phyloP scores from a whole-genome alignment of 306 rosid genomes.

The Luffa aegyptiaca region DNA sequence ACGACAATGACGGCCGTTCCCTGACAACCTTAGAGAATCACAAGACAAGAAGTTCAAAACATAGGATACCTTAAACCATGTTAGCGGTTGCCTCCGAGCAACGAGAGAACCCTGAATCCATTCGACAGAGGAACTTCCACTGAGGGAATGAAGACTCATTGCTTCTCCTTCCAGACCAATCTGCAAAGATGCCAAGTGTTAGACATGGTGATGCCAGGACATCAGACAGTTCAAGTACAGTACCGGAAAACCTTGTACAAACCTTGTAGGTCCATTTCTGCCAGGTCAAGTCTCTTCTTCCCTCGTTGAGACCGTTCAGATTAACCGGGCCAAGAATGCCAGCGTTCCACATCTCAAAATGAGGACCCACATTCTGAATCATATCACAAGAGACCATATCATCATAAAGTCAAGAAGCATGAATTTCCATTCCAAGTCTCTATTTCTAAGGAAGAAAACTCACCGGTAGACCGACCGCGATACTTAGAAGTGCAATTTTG shows the following conservation, averaged over 20 bases:
- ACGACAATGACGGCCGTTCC: neutral
- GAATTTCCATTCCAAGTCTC: neutral
- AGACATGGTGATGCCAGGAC: slow-evolving; percentile 14
- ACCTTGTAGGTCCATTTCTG: slow-evolving; percentile 99
- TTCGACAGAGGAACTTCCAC: slow-evolving; percentile 89
- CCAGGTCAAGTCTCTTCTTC: slow-evolving; percentile 91
- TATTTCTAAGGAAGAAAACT: slow-evolving; percentile 21
- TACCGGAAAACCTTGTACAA: neutral
- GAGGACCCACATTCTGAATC: slow-evolving; percentile 89
- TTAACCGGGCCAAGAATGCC: slow-evolving; percentile 90
- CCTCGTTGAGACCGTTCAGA: slow-evolving; percentile 78
- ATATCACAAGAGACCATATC: neutral
- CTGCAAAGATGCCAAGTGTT: slow-evolving; percentile 28
- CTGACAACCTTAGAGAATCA: neutral
- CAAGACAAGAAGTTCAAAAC: neutral
- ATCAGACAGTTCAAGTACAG: neutral
- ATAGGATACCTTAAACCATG: slow-evolving; percentile 79
- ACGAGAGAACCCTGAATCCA: slow-evolving; percentile 73
- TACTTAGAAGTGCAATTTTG: slow-evolving; percentile 77
- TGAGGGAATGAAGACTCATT: slow-evolving; percentile 79
- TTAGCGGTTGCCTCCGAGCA: slow-evolving; percentile 63
- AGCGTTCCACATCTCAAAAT: slow-evolving; percentile 94
- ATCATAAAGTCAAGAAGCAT: neutral
- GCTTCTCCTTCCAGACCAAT: slow-evolving; percentile 93
- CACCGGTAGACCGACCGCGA: slow-evolving; percentile 98